These are phyloP conservation scores for Rosa hybrid DNA, from an alignment of 331 rosid species.

Conservation along the genomic window DNA sequence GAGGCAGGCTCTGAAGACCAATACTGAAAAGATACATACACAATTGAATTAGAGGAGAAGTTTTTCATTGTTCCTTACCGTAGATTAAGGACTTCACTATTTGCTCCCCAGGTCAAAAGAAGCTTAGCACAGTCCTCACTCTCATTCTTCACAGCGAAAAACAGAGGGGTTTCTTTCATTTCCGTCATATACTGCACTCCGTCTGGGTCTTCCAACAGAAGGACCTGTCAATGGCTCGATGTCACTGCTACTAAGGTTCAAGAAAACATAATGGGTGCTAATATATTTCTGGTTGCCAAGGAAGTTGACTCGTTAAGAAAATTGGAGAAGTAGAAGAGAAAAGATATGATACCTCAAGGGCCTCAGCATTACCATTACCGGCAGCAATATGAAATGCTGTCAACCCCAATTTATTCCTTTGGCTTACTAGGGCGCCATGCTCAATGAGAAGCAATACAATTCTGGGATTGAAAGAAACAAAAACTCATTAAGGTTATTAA, in stretches of 20 bases:
- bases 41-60: not conserved
- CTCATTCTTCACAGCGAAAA: slow-evolving; percentile 49
- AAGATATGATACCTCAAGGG: slow-evolving; percentile 39
- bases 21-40: not conserved
- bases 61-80: slow-evolving; percentile 29
- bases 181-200: slow-evolving; percentile 38
- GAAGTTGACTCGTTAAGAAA: slow-evolving; percentile 4
- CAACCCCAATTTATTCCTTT: slow-evolving; percentile 40
- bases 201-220: slow-evolving; percentile 41
- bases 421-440: slow-evolving; percentile 39
- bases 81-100: slow-evolving; percentile 42
- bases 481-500: slow-evolving; percentile 4
- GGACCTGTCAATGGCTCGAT: slow-evolving; percentile 27
- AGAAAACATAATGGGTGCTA: not conserved
- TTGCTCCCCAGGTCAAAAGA: slow-evolving; percentile 50
- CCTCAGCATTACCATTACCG: slow-evolving; percentile 33
- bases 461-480: slow-evolving; percentile 20
- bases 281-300: not conserved
- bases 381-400: slow-evolving; percentile 46
- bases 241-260: not conserved
- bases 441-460: slow-evolving; percentile 35
- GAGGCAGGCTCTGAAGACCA: not conserved
- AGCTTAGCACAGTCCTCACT: slow-evolving; percentile 36
- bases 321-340: not conserved
- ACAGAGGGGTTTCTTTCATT: slow-evolving; percentile 57